Evolutionary conservation across 495 filamentous ascomycete species (phyloP).

Genomic region (Aspergillus ellipticus): DNA sequence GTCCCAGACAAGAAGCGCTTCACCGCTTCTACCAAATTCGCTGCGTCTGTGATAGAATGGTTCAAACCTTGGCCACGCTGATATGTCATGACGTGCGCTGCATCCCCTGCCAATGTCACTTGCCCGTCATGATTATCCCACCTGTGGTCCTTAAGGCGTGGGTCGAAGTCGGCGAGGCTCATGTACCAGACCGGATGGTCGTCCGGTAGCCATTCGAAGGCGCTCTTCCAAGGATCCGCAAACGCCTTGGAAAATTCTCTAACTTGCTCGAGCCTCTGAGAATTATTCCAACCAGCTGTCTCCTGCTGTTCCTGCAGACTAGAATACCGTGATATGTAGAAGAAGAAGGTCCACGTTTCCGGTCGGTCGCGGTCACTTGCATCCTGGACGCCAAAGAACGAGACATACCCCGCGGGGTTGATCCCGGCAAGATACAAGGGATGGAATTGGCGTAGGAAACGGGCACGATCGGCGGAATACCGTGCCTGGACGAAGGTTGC

Average conservation of each 20-base stretch:
- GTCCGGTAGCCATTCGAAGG: constrained; percentile 18
- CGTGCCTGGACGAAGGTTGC: constrained; percentile 31
- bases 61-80: constrained; percentile 50
- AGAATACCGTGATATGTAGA: constrained; percentile 30
- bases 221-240: constrained; percentile 19
- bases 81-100: constrained; percentile 47
- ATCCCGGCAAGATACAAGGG: constrained; percentile 21
- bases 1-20: constrained; percentile 15
- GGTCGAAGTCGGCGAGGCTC: constrained; percentile 23
- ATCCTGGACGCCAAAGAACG: constrained; percentile 33
- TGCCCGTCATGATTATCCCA: constrained; percentile 37
- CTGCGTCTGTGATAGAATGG: constrained; percentile 45
- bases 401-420: constrained; percentile 16
- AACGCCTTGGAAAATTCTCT: constrained; percentile 16
- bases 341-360: constrained; percentile 42
- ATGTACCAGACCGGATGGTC: constrained; percentile 27
- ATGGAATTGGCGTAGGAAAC: constrained; percentile 27
- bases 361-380: constrained; percentile 34
- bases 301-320: constrained; percentile 27
- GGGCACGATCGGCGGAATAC: constrained; percentile 31
- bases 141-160: constrained; percentile 8
- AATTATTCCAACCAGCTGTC: constrained; percentile 17
- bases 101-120: constrained; percentile 49
- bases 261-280: constrained; percentile 19
- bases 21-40: constrained; percentile 34